Evolutionary conservation across 2,329 filamentous ascomycete genomes (phyloP), one percentile per base, ranked within the genome.

Genomic region (Neonectria faginata): DNA sequence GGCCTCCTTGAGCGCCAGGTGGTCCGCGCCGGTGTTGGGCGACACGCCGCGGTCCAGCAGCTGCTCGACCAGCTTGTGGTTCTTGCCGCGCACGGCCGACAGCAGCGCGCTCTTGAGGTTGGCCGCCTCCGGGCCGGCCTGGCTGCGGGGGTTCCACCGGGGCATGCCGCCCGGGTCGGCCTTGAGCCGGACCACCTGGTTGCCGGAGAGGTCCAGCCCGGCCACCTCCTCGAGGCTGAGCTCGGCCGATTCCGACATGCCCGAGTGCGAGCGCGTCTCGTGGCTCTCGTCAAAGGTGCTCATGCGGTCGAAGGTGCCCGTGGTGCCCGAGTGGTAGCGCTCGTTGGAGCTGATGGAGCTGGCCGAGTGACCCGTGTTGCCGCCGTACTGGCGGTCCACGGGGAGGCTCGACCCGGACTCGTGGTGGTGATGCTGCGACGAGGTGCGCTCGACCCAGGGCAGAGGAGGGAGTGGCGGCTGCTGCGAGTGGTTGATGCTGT

Each of bases 21-120:
- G 73, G 0, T 86, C 82, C 0, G 79, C 67, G 0, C 80, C 80
- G 1, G 81, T 81, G 61, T 86, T 82, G 6, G 86, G 79, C 18
- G 85, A 80, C 11, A 86, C 85, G 47, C 87, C 87, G 6, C 84
- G 83, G 67, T 89, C 85, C 3, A 89, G 80, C 7, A 89, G 79
- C 71, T 88, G 85, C 75, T 87, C 84, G 1, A 88, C 76, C 39
- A 86, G 75, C 69, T 84, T 84, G 72, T 87, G 84, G 69, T 89
- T 88, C 70, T 81, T 84, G 39, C 80, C 79, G n/a, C 86, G 83
- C 12, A 90, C 81, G 3, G 88, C 87, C 7, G 83, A 81, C 2
- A 86, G 71, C 0, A 90, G 79, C 3, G 85, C 82, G 2, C 79
- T 75, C 70, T 79, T 83, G 68, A 85, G 77, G 55, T 81, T 81